Base-by-base conservation (phyloP, 352 stramenopile species). In the Phytophthora nicotianae region DNA sequence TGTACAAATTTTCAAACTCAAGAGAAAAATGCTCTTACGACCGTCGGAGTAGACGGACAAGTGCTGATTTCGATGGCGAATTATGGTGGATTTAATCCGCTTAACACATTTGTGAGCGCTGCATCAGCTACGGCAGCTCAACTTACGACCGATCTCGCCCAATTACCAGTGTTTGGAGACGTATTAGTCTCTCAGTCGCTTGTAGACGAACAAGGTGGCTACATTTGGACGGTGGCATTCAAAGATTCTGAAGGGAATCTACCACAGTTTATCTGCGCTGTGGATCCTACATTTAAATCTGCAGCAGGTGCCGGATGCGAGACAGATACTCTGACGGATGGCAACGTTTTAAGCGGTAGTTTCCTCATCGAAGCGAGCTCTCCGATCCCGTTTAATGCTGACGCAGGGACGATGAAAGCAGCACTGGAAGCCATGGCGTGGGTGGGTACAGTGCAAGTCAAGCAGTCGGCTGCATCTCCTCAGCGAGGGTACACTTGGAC, bases 211-310 rank as follows among this genome's bases (percentile, higher is more conserved):
- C 79, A 91, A 47, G 86, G 84, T 14, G 86, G 86, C 1, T 91
- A 77, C 46, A 70, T 89, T 32, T 94, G 86, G 86, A 94, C 83
- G 0, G 64, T 93, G 2, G 85, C 82, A 10, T 93, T 91, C 50
- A 73, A 82, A 26, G 76, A 91, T 48, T 81, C 68, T 5, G 59
- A 90, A 48, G 85, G 81, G 0, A 74, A 92, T 37, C 19, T 93
- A 8, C 83, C 83, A 1, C 80, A 89, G 53, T 92, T 92, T 23
- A 90, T 94, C 27, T 94, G 84, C 32, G 76, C 74, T 0, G 67
- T 79, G 2, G 79, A 92, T n/a, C 14, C 26, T 6, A 56, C 46
- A 7, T 92, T 90, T 40, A 35, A 10, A 14, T 19, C 23, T 3
- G 60, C 35, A 32, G 37, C 59, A 2, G 67, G 64, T 7, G 63